Evolutionary conservation across 768 basidiomycete genomes (phyloP), one percentile per base, ranked within the genome.

Genomic region (Coprinopsis marcescibilis): DNA sequence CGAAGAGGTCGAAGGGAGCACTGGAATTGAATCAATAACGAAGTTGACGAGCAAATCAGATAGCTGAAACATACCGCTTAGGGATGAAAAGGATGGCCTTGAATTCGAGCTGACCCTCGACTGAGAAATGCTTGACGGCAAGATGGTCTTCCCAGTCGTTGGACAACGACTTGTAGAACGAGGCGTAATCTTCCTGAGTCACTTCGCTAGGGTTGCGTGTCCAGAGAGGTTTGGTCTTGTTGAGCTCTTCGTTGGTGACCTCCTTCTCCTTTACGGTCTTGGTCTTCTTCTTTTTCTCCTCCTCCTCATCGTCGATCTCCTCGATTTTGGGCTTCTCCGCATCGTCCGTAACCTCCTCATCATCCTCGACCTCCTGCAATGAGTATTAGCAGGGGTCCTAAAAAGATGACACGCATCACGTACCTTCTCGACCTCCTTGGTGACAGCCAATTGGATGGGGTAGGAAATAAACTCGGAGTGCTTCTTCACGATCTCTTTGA

Each of bases 131-230:
- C 81, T 97, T 99, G 66, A 97, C 92, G 26, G 94, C 89, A 43
- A 99, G 89, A 64, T 98, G 96, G 55, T 99, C 96, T 67, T 99
- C 96, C 96, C 96, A 99, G 70, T 99, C 96, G 68, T 99, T 99
- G 59, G 89, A 89, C 70, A 99, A 81, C 66, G 89, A 92, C 83
- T 99, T 99, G 83, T 99, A 99, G 83, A 99, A 99, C 26, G 92
- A 69, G 45, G 63, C 83, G 65, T 99, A 99, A 68, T 98, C 96
- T 60, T 99, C 96, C 17, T 76, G 54, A 25, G 83, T 88, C 68
- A 99, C 96, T 25, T 98, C 95, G 51, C 76, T 75, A 52, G 96
- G 96, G 70, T 97, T 97, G 63, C 96, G 89, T 51, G 95, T 99
- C 95, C 95, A 99, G 68, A 99, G 88, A 51, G 95, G 96, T 75